Evolutionary conservation across 1,139 yeast species (phyloP), one percentile per base, ranked within the genome.

Genomic region (Meyerozyma guilliermondii): DNA sequence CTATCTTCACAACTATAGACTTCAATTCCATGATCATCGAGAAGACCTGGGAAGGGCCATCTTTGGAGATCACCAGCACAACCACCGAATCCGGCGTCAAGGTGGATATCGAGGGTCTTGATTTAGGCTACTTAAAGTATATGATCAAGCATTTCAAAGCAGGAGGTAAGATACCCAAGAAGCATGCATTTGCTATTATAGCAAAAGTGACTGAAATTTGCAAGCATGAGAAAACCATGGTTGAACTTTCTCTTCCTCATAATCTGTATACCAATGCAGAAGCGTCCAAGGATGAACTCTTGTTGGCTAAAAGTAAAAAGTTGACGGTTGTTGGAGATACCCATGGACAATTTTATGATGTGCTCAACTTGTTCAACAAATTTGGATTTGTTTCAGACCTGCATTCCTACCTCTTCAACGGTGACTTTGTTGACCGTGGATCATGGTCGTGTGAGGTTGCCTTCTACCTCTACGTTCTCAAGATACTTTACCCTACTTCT

Each of bases 371-470:
- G 42, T 92, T 92, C 62, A 62, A 74, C 37, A 72, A 62, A 39
- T 89, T 81, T 56, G 98, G 98, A 7, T 62, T 66, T 46, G 83
- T 81, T 18, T 78, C 83, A 3, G 62, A 71, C 1, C 71, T 73
- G n/a, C 97, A 91, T 62, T 74, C 81, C 14, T 92, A 87, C 59
- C 66, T 92, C 44, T 91, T 92, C 69, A 92, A 92, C 58, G 98
- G 99, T 39, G 98, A 94, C 65, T 92, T 92, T 65, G 98, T 92
- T 5, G 99, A 92, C 59, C 76, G 99, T 58, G 99, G 99, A 2
- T 87, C 96, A 7, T 92, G 98, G 98, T 88, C 97, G 4, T 87
- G 96, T 59, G 99, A 92, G 61, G 95, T 92, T 42, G 97, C 97
- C 1, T 68, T 94, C 41, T 72, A 87, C 39, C 74, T 88, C 41